These are phyloP conservation scores for Stemphylium vesicarium DNA, from an alignment of 2,329 filamentous ascomycete species.

Conservation along the genomic window DNA sequence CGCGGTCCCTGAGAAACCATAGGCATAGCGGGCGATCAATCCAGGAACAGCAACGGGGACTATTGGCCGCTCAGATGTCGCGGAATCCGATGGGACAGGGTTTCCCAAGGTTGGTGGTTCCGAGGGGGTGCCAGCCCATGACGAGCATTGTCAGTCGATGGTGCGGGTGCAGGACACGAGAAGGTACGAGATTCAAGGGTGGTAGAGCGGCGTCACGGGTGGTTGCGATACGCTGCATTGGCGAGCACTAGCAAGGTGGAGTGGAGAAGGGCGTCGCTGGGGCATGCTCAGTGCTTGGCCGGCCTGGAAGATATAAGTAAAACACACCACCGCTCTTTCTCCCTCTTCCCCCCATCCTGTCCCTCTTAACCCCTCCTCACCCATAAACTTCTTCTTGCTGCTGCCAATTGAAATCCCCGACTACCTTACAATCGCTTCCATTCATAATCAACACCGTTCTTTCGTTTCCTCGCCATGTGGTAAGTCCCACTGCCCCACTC, in stretches of 20 bases:
- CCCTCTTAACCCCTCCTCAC: conserved; percentile 13
- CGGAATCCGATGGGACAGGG: conserved; percentile 22
- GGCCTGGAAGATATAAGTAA: conserved; percentile 43
- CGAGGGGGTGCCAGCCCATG: conserved; percentile 17
- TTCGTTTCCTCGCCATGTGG: conserved; percentile 47
- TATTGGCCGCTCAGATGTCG: conserved; percentile 26
- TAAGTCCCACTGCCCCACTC: conserved; percentile 41
- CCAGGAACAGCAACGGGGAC: conserved; percentile 34
- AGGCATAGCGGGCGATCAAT: conserved; percentile 41
- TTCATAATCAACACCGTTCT: conserved; percentile 30
- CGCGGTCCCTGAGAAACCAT: conserved; percentile 29
- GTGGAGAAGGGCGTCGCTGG: conserved; percentile 35
- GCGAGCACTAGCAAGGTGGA: conserved; percentile 35
- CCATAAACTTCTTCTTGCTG: conserved; percentile 21
- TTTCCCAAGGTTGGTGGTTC: neutral
- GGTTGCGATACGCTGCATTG: conserved; percentile 33
- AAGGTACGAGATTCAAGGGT: conserved; percentile 30
- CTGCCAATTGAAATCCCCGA: conserved; percentile 17
- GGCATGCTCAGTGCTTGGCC: conserved; percentile 38
- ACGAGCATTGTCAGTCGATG: conserved; percentile 37
- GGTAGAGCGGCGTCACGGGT: conserved; percentile 30
- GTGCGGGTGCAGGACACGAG: conserved; percentile 18
- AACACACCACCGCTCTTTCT: conserved; percentile 46
- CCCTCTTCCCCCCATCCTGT: conserved; percentile 34
- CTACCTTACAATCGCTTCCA: conserved; percentile 39